phyloP scores from a whole-genome alignment of 768 basidiomycete genomes.

The Boletus sp. region DNA sequence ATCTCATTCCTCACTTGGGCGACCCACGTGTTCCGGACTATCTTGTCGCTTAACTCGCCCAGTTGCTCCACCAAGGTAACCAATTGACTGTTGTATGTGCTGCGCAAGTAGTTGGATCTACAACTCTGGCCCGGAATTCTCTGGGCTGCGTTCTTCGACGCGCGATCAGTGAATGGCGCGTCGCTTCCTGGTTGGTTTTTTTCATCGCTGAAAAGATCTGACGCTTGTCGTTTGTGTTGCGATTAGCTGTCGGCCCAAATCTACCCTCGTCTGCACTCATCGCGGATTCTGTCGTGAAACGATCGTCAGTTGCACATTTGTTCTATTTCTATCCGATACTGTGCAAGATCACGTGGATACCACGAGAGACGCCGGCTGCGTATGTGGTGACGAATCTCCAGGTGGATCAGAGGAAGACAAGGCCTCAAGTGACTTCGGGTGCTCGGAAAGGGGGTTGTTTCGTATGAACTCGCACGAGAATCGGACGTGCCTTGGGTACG shows the following conservation, averaged over 20 bases:
- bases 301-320: slow-evolving; percentile 77
- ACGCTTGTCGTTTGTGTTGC: neutral
- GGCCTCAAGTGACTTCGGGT: slow-evolving; percentile 66
- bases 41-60: slow-evolving; percentile 64
- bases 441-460: slow-evolving; percentile 52
- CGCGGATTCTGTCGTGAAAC: slow-evolving; percentile 60
- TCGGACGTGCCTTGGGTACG: neutral
- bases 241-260: slow-evolving; percentile 40
- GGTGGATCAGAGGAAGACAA: slow-evolving; percentile 11
- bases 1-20: slow-evolving; percentile 77
- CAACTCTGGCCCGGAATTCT: slow-evolving; percentile 73
- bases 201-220: neutral
- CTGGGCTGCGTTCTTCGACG: slow-evolving; percentile 72
- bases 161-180: slow-evolving; percentile 53
- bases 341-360: slow-evolving; percentile 75
- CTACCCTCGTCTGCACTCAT: slow-evolving; percentile 55
- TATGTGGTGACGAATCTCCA: slow-evolving; percentile 46
- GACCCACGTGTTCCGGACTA: slow-evolving; percentile 66
- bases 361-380: slow-evolving; percentile 62
- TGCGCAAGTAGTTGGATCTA: slow-evolving; percentile 71
- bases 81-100: slow-evolving; percentile 69
- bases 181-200: slow-evolving; percentile 57
- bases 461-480: too few species aligned
- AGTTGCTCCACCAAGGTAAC: slow-evolving; percentile 72
- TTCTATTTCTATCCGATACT: slow-evolving; percentile 85